Conservation (phyloP, 2,329 filamentous ascomycete species). For the Dactylellina parvicollis region DNA sequence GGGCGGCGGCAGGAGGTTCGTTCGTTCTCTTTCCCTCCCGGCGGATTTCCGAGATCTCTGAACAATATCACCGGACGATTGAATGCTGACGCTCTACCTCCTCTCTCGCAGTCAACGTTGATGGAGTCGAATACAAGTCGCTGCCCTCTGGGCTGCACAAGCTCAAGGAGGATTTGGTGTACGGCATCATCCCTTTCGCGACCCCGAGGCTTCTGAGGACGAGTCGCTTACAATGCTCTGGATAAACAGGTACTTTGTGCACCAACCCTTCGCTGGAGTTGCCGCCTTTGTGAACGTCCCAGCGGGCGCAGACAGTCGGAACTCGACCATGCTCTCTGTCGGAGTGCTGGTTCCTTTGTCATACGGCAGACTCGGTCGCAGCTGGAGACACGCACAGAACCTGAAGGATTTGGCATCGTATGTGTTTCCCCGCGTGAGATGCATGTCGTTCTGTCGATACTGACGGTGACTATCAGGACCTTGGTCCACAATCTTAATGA, state of each 20-base stretch:
- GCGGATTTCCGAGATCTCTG: neutral
- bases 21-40: constrained; percentile 25
- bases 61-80: neutral
- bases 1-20: constrained; percentile 73
- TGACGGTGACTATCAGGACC: constrained; percentile 62
- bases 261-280: constrained; percentile 80
- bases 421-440: neutral
- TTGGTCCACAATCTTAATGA: constrained; percentile 74
- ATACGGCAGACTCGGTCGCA: constrained; percentile 83
- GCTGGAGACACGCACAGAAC: constrained; percentile 84
- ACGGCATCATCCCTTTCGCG: constrained; percentile 54
- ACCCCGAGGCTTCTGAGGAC: neutral
- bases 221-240: neutral
- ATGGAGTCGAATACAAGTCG: constrained; percentile 95
- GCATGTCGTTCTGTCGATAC: neutral
- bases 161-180: constrained; percentile 81
- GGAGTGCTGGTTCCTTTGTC: constrained; percentile 87
- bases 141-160: constrained; percentile 92
- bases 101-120: constrained; percentile 64
- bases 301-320: constrained; percentile 79
- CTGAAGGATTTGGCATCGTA: constrained; percentile 79
- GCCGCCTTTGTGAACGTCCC: constrained; percentile 90
- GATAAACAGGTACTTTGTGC: constrained; percentile 77
- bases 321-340: constrained; percentile 92
- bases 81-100: constrained; percentile 9